These are phyloP conservation scores for Nepenthes gracilis DNA, from an alignment of 148 eudicot genomes.

Conservation along the genomic window DNA sequence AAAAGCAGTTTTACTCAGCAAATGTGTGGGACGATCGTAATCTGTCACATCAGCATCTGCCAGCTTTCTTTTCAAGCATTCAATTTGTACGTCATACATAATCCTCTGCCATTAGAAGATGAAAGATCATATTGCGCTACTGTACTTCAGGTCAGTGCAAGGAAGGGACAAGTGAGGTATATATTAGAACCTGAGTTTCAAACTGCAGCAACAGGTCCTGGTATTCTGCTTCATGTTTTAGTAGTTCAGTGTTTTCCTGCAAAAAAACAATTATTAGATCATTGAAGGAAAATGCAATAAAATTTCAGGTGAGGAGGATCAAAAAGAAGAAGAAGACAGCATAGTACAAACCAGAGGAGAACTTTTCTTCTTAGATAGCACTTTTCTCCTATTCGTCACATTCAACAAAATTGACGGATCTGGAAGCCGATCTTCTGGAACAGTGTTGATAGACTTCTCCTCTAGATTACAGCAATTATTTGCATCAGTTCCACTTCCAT, in stretches of 20 bases:
- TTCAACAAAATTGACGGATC: conserved; percentile 59
- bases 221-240: conserved; percentile 48
- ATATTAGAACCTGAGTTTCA: conserved; percentile 58
- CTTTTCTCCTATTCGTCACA: conserved; percentile 80
- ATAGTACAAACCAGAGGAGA: conserved; percentile 31
- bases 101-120: conserved; percentile 35
- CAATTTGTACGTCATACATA: conserved; percentile 51
- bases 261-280: background rate
- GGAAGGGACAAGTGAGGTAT: conserved; percentile 1
- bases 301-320: conserved; percentile 10
- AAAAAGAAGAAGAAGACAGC: conserved; percentile 5
- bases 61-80: conserved; percentile 52
- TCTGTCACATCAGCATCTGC: conserved; percentile 25
- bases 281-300: conserved; percentile 3
- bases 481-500: conserved; percentile 23
- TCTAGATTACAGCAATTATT: conserved; percentile 21
- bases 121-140: conserved; percentile 1
- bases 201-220: conserved; percentile 56
- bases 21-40: conserved; percentile 5
- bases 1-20: conserved; percentile 8
- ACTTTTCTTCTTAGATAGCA: conserved; percentile 40
- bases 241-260: conserved; percentile 53
- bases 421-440: conserved; percentile 46
- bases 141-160: background rate
- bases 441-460: conserved; percentile 12